Conservation (phyloP, 345 rosid genomes). For the Citrus cavaleriei region DNA sequence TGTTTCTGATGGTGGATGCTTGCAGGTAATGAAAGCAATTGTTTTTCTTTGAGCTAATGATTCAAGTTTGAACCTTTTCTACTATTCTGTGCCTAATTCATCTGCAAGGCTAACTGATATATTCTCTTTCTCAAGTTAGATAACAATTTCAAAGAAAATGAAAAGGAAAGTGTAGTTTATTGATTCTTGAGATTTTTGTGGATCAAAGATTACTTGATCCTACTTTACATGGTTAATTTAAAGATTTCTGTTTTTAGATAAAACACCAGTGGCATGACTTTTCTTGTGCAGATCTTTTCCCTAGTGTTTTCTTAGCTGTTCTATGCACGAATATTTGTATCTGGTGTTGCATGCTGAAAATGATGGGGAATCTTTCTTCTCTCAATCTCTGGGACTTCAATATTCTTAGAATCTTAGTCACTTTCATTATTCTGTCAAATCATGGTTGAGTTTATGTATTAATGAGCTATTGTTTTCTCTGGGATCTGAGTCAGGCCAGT, state of each 20-base stretch:
- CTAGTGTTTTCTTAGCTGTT: background rate
- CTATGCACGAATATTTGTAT: background rate
- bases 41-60: background rate
- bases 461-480: background rate
- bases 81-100: background rate
- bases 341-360: background rate
- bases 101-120: background rate
- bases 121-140: background rate
- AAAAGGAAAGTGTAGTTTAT: background rate
- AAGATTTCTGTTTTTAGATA: background rate
- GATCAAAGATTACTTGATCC: background rate
- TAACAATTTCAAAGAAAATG: background rate
- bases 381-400: background rate
- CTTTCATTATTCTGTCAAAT: background rate
- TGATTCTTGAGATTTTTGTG: background rate
- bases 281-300: background rate
- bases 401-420: constrained; percentile 1
- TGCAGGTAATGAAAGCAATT: constrained; percentile 50
- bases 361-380: background rate
- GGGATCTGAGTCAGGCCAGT: constrained; percentile 49
- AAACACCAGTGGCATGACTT: background rate
- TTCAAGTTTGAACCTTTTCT: constrained; percentile 8
- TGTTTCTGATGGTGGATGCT: constrained; percentile 86
- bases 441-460: background rate
- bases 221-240: background rate